Conservation (phyloP, 2,329 filamentous ascomycete genomes). For the Gremmenia infestans region DNA sequence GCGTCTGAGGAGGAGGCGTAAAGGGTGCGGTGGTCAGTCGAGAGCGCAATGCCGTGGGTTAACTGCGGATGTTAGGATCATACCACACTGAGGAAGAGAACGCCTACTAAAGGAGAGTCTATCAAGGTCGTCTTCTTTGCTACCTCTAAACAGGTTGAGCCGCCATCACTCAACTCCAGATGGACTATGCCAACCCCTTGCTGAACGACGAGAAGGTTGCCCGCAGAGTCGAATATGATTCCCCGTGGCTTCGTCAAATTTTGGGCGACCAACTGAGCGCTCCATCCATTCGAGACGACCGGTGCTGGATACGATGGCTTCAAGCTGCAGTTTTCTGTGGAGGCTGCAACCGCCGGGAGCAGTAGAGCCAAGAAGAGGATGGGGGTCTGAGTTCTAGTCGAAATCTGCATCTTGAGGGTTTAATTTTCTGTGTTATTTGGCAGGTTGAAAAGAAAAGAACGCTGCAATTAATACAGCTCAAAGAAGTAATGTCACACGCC, state of each 20-base stretch:
- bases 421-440: not conserved
- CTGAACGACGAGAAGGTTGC: slow-evolving; percentile 30
- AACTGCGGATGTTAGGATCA: slow-evolving; percentile 35
- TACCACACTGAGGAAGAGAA: not conserved
- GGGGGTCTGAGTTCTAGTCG: not conserved
- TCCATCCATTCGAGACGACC: slow-evolving; percentile 24
- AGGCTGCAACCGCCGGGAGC: not conserved
- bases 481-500: not conserved
- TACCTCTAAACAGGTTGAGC: slow-evolving; percentile 20
- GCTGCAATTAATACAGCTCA: not conserved
- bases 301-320: slow-evolving; percentile 22
- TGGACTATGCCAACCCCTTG: slow-evolving; percentile 25
- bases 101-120: slow-evolving; percentile 13
- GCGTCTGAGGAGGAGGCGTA: slow-evolving; percentile 53
- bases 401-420: slow-evolving; percentile 4
- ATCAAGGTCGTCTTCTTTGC: slow-evolving; percentile 20
- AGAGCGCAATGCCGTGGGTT: slow-evolving; percentile 52
- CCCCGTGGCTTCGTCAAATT: slow-evolving; percentile 24
- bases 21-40: slow-evolving; percentile 46
- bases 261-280: slow-evolving; percentile 24
- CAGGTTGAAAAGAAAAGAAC: not conserved
- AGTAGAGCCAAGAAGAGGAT: slow-evolving; percentile 4
- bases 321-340: slow-evolving; percentile 13
- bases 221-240: slow-evolving; percentile 29
- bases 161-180: slow-evolving; percentile 23